Evolutionary conservation across 2,329 filamentous ascomycete species (phyloP).

Genomic region (Colletotrichum coccodes): DNA sequence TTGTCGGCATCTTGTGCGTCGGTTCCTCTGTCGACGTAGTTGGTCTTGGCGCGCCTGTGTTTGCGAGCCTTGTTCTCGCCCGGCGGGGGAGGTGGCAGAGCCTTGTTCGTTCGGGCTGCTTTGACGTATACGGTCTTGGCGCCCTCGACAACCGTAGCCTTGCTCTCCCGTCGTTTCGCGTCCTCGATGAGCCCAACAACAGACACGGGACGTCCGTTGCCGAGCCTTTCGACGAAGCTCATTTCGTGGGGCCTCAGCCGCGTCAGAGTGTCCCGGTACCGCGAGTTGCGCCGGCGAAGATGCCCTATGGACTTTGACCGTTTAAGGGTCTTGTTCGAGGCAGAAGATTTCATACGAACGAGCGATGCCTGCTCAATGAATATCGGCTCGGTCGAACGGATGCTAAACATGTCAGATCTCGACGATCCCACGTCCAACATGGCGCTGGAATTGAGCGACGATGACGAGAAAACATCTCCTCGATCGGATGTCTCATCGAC

Average conservation of each 20-base stretch:
- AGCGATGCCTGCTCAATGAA: slow-evolving; percentile 52
- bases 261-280: slow-evolving; percentile 41
- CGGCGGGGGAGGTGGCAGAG: slow-evolving; percentile 38
- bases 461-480: slow-evolving; percentile 3
- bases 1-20: slow-evolving; percentile 32
- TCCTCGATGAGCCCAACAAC: slow-evolving; percentile 38
- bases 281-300: slow-evolving; percentile 42
- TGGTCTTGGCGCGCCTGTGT: slow-evolving; percentile 37
- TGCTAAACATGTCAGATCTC: slow-evolving; percentile 45
- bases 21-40: slow-evolving; percentile 18
- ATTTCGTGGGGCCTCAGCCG: slow-evolving; percentile 2
- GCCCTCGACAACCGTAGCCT: slow-evolving; percentile 39
- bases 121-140: slow-evolving; percentile 45
- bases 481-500: slow-evolving; percentile 45
- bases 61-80: slow-evolving; percentile 29
- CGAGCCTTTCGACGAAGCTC: background rate
- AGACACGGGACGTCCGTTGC: slow-evolving; percentile 39
- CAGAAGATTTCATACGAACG: slow-evolving; percentile 46
- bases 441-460: slow-evolving; percentile 28
- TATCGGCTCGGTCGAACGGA: slow-evolving; percentile 47
- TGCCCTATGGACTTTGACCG: slow-evolving; percentile 51
- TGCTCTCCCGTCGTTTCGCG: slow-evolving; percentile 35
- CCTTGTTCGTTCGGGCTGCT: slow-evolving; percentile 41
- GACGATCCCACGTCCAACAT: slow-evolving; percentile 42
- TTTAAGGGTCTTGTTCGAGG: slow-evolving; percentile 38